These are phyloP conservation scores for Lizonia empirigonia DNA, from an alignment of 2,329 filamentous ascomycete genomes.

Conservation along the genomic window DNA sequence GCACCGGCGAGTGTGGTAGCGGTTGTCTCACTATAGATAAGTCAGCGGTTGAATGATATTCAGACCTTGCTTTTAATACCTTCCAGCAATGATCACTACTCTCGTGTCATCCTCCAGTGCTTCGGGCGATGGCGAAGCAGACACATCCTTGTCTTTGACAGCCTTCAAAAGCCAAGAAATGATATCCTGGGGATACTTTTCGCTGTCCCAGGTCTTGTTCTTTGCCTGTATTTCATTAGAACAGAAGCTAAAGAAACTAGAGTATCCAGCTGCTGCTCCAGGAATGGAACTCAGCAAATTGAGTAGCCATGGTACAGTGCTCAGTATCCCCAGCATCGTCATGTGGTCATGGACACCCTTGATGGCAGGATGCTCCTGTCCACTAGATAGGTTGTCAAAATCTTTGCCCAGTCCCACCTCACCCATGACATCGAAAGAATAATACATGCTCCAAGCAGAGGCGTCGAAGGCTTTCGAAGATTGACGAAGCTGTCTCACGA, in stretches of 20 bases:
- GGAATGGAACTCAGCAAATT: slow-evolving; percentile 41
- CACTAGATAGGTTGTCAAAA: slow-evolving; percentile 31
- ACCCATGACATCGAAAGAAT: slow-evolving; percentile 41
- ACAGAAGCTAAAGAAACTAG: slow-evolving; percentile 41
- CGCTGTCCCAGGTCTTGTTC: slow-evolving; percentile 28
- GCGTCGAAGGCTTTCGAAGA: slow-evolving; percentile 28
- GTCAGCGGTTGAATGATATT: not conserved
- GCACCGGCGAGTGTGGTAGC: slow-evolving; percentile 34
- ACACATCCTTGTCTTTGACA: slow-evolving; percentile 44
- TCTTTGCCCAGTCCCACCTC: slow-evolving; percentile 35
- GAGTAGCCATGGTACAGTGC: slow-evolving; percentile 47
- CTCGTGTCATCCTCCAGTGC: slow-evolving; percentile 44
- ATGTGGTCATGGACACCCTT: slow-evolving; percentile 46
- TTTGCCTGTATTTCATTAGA: slow-evolving; percentile 40
- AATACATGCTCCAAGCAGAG: slow-evolving; percentile 35
- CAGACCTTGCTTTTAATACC: slow-evolving; percentile 12
- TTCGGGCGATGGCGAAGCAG: slow-evolving; percentile 39
- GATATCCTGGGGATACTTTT: slow-evolving; percentile 45
- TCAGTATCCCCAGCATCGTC: slow-evolving; percentile 40
- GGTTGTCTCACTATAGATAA: slow-evolving; percentile 41
- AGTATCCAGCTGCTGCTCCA: slow-evolving; percentile 32
- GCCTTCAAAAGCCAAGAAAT: slow-evolving; percentile 51
- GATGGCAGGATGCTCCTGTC: slow-evolving; percentile 41
- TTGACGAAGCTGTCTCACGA: slow-evolving; percentile 23
- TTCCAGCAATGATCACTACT: slow-evolving; percentile 44